phyloP scores from a whole-genome alignment of 78 protist species.

The Speleostelium caveatum region DNA sequence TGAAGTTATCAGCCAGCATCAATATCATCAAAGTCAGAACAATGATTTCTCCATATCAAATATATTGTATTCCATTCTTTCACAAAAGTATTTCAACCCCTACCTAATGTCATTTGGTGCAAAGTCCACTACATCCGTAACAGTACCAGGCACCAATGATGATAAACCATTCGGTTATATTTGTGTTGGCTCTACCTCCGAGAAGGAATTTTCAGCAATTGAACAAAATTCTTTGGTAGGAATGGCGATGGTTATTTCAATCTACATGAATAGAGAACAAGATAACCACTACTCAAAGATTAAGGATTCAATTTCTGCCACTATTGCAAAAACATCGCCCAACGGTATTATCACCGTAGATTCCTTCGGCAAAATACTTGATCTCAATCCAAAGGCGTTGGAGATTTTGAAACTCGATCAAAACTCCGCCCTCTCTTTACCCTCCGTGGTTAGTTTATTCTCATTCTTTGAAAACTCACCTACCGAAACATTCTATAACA shows the following conservation, averaged over 20 bases:
- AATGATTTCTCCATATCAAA: background rate
- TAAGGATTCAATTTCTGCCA: slow-evolving; percentile 1
- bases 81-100: slow-evolving; percentile 35
- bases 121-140: background rate
- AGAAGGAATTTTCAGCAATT: slow-evolving; percentile 7
- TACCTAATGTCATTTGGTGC: background rate
- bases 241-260: slow-evolving; percentile 1
- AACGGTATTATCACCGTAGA: slow-evolving; percentile 16
- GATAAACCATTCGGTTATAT: slow-evolving; percentile 15
- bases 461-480: too few relatives aligned
- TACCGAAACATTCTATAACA: too few relatives aligned
- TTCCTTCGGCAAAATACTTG: background rate
- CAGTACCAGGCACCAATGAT: background rate
- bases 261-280: background rate
- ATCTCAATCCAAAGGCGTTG: slow-evolving; percentile 24
- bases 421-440: background rate
- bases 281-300: background rate
- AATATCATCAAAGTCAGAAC: background rate
- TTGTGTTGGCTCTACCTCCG: background rate
- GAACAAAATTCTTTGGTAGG: slow-evolving; percentile 40
- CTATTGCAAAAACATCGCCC: background rate
- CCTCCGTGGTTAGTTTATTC: too few relatives aligned
- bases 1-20: background rate
- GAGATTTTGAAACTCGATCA: background rate
- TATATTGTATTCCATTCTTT: slow-evolving; percentile 7